phyloP scores from a whole-genome alignment of 2,329 filamentous ascomycete species.

The Aspergillus hiratsukae region DNA sequence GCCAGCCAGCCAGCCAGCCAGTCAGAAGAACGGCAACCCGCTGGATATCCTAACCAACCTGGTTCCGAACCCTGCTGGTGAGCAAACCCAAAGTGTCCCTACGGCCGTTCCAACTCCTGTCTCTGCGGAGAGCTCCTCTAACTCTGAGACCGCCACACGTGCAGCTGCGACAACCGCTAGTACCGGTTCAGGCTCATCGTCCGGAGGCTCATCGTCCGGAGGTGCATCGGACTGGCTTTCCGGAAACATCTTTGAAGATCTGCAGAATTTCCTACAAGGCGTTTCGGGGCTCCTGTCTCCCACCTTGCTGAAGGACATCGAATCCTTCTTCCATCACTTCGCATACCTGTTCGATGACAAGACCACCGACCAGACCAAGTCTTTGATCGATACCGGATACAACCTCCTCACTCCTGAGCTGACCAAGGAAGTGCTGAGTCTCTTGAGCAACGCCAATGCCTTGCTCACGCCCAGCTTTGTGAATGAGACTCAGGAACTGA shows the following conservation, averaged over 20 bases:
- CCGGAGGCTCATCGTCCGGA: no score
- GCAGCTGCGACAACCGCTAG: slow-evolving; percentile 4
- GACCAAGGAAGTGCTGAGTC: slow-evolving; percentile 16
- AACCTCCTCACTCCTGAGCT: slow-evolving; percentile 21
- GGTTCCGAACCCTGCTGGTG: neutral
- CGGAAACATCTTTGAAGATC: slow-evolving; percentile 13
- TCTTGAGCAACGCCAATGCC: slow-evolving; percentile 12
- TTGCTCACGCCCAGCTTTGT: slow-evolving; percentile 5
- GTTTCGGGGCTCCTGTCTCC: slow-evolving; percentile 25
- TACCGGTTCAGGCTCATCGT: slow-evolving; percentile 3
- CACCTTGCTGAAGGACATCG: slow-evolving; percentile 25
- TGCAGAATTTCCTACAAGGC: slow-evolving; percentile 32
- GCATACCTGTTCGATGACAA: slow-evolving; percentile 30
- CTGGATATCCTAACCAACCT: neutral
- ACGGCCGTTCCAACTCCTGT: neutral
- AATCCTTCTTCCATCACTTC: slow-evolving; percentile 33
- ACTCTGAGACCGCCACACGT: neutral
- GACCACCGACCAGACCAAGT: slow-evolving; percentile 28
- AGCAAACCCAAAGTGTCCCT: neutral
- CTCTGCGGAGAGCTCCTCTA: neutral
- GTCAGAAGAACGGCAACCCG: neutral
- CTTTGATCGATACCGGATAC: slow-evolving; percentile 21
- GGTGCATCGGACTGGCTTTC: slow-evolving; percentile 7
- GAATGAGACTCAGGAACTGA: slow-evolving; percentile 1
- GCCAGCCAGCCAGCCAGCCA: neutral